Evolutionary conservation across 1,284 basidiomycete genomes (phyloP), one percentile per base, ranked within the genome.

Genomic region (Trametes sp.): DNA sequence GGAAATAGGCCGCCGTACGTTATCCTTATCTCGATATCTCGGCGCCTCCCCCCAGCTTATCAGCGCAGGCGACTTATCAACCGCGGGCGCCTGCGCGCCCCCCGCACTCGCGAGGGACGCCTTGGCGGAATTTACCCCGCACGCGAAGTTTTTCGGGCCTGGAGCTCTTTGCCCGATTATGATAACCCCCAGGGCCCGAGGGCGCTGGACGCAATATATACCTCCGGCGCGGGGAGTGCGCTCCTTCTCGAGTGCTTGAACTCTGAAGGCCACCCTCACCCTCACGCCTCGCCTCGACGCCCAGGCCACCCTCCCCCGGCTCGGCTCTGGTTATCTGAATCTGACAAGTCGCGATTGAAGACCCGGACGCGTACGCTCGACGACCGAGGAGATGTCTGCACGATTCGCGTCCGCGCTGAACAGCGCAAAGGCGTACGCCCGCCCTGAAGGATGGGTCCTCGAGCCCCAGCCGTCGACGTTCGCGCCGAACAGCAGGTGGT

Each of bases 401-500:
- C 38, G 33, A 19, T 21, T 31, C 23, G 23, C 38, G 16, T 55
- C 59, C 29, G 19, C 54, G 21, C 5, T 62, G 51, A 38, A 62
- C 41, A 64, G 57, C 45, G 35, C 64, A 31, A 24, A 58, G 4
- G 65, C 65, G 29, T 74, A 72, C 57, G 55, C 74, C 38, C 69
- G 68, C 53, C 72, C 70, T 5, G 71, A 73, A n/a, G 65, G 72
- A 61, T 85, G 84, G 84, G 77, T 66, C 5, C 77, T 85, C n/a
- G 80, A 83, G 67, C 80, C 78, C 14, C 77, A 80, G 58, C 73
- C 80, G 26, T 80, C 81, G n/a, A 84, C 82, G 13, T 84, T 85
- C 63, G 86, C 86, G 9, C 78, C 81, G 35, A 78, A 71, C 51
- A 74, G 76, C 69, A 77, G 80, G 70, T 89, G 87, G 87, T 89